A percentile compares a stretch with the other conserved stretches of the same genome.
Evolutionary conservation across 768 basidiomycete species (phyloP).

Genomic region (Galerina sulciceps): DNA sequence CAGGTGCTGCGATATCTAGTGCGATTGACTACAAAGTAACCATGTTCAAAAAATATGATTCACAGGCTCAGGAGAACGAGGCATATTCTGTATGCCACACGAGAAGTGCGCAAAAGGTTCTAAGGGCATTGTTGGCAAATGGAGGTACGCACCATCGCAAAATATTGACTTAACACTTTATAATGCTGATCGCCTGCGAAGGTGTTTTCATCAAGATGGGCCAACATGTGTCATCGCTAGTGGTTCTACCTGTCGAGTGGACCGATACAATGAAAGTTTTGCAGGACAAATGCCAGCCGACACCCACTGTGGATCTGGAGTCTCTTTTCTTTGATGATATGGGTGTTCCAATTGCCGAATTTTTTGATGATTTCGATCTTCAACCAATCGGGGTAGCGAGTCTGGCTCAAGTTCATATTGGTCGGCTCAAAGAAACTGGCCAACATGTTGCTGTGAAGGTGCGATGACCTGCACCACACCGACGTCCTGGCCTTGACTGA

Average conservation of each 20-base stretch:
- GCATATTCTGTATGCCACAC: constrained; percentile 82
- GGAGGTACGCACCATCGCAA: constrained; percentile 58
- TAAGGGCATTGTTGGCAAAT: constrained; percentile 85
- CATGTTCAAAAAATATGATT: constrained; percentile 55
- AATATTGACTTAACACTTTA: not conserved
- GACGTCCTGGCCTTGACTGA: constrained; percentile 2
- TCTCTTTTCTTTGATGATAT: constrained; percentile 80
- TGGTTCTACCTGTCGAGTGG: constrained; percentile 58
- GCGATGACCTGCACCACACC: constrained; percentile 11
- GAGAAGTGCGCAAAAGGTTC: constrained; percentile 78
- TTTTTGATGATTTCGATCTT: constrained; percentile 87
- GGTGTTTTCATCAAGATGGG: constrained; percentile 90
- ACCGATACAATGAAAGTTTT: constrained; percentile 56
- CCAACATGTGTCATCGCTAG: constrained; percentile 79
- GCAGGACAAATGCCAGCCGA: constrained; percentile 94
- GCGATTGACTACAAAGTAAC: constrained; percentile 77
- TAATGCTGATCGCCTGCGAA: constrained; percentile 25
- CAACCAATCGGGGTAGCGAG: constrained; percentile 94
- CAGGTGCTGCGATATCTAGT: constrained; percentile 65
- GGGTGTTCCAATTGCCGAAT: constrained; percentile 67
- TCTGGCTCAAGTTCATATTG: constrained; percentile 94
- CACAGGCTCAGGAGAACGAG: constrained; percentile 50
- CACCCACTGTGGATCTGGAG: constrained; percentile 78
- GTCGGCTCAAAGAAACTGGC: constrained; percentile 70
- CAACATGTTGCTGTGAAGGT: constrained; percentile 88